Conservation (phyloP, 495 filamentous ascomycete species). For the Mycothermus thermophilus region DNA sequence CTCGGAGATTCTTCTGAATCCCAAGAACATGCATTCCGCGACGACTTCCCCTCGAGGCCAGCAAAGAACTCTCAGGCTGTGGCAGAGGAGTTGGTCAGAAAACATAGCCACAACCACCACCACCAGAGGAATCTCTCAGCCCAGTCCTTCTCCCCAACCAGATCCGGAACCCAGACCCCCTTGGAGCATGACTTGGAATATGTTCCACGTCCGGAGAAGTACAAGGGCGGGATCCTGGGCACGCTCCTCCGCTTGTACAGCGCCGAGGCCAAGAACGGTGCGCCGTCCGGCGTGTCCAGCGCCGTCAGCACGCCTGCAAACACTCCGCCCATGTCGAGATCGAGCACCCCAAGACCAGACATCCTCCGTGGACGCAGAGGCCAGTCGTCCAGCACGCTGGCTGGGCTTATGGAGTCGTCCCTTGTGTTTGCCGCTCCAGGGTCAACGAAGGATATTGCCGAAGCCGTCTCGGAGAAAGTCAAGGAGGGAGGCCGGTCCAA, state of each 20-base stretch:
- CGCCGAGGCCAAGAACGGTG: slow-evolving; percentile 11
- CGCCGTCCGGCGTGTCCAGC: slow-evolving; percentile 10
- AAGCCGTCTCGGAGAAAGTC: slow-evolving; percentile 23
- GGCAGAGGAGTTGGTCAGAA: slow-evolving; percentile 15
- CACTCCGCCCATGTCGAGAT: slow-evolving; percentile 30
- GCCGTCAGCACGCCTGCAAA: slow-evolving; percentile 17
- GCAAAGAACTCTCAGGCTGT: slow-evolving; percentile 12
- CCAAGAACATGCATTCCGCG: background rate
- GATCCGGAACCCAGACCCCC: slow-evolving; percentile 17
- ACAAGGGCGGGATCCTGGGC: slow-evolving; percentile 62
- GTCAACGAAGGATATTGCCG: slow-evolving; percentile 14
- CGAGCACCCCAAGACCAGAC: slow-evolving; percentile 39
- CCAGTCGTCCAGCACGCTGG: slow-evolving; percentile 33
- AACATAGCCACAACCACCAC: slow-evolving; percentile 11
- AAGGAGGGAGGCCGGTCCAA: slow-evolving; percentile 29
- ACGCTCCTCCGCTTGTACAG: slow-evolving; percentile 68
- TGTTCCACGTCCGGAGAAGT: slow-evolving; percentile 52
- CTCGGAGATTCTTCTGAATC: background rate
- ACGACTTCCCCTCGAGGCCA: background rate
- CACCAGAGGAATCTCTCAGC: slow-evolving; percentile 10
- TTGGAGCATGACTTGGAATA: slow-evolving; percentile 43
- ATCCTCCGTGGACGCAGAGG: slow-evolving; percentile 29
- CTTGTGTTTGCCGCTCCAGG: slow-evolving; percentile 25
- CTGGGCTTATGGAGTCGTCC: slow-evolving; percentile 45
- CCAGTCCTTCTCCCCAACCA: slow-evolving; percentile 3